phyloP scores from a whole-genome alignment of 495 filamentous ascomycete species.

The Podospora pseudoanserina region DNA sequence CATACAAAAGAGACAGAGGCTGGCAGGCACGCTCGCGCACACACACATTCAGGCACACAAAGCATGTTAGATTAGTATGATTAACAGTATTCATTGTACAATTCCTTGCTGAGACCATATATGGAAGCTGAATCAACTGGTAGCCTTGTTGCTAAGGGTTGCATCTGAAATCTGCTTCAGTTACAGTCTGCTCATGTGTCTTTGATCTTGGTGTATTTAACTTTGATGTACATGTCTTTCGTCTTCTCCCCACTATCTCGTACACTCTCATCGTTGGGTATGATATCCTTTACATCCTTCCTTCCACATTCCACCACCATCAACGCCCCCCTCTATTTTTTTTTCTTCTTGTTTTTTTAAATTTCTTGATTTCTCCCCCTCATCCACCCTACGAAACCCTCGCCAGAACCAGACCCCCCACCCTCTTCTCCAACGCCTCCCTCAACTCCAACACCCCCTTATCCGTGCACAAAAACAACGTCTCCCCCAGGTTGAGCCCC shows the following conservation, averaged over 20 bases:
- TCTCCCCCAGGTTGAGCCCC: conserved; percentile 79
- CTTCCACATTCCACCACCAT: not conserved
- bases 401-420: conserved; percentile 81
- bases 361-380: conserved; percentile 10
- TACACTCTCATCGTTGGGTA: not conserved
- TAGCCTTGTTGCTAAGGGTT: not conserved
- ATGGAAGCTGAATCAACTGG: not conserved
- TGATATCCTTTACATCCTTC: not conserved
- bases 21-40: not conserved
- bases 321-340: not conserved
- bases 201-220: not conserved
- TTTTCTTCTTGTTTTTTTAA: not conserved
- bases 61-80: conserved; percentile 16
- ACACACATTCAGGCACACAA: conserved; percentile 3
- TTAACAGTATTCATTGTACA: conserved; percentile 12
- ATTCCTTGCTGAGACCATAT: not conserved
- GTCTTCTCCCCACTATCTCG: not conserved
- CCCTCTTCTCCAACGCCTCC: conserved; percentile 79
- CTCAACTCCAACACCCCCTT: conserved; percentile 77
- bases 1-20: not conserved
- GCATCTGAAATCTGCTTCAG: no score
- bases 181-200: not conserved
- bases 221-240: not conserved
- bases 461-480: conserved; percentile 75
- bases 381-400: conserved; percentile 51